Evolutionary conservation across 2,329 filamentous ascomycete genomes (phyloP).

Genomic region (Bisporella sp.): DNA sequence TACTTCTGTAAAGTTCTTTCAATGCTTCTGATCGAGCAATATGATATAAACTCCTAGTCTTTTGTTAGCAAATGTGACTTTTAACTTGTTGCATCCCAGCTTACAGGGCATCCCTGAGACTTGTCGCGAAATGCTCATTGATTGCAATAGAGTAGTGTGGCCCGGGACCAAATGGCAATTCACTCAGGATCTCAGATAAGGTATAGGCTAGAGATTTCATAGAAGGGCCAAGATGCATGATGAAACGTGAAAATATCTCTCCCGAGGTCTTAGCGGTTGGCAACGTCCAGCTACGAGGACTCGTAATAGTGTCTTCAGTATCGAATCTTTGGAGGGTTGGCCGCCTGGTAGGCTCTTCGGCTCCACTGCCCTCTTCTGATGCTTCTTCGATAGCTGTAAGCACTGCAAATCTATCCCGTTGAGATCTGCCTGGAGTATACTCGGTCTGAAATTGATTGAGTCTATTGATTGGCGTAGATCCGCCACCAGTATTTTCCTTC

Average conservation of each 20-base stretch:
- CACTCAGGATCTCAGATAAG: slow-evolving; percentile 78
- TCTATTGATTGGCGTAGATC: slow-evolving; percentile 9
- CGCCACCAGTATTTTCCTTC: slow-evolving; percentile 43
- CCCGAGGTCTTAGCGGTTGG: slow-evolving; percentile 53
- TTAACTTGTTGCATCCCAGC: slow-evolving; percentile 1
- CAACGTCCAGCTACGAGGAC: slow-evolving; percentile 11
- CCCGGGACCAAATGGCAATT: slow-evolving; percentile 70
- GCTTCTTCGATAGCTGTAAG: slow-evolving; percentile 58
- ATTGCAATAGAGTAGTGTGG: slow-evolving; percentile 64
- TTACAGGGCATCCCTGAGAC: slow-evolving; percentile 68
- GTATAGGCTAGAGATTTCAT: slow-evolving; percentile 96
- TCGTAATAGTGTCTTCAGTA: slow-evolving; percentile 16
- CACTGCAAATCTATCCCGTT: slow-evolving; percentile 36
- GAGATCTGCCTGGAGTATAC: slow-evolving; percentile 27
- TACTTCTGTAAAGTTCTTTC: slow-evolving; percentile 70
- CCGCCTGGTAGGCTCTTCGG: slow-evolving; percentile 31
- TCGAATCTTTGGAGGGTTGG: slow-evolving; percentile 12
- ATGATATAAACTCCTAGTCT: slow-evolving; percentile 58
- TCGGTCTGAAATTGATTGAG: neutral
- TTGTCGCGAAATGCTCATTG: slow-evolving; percentile 73
- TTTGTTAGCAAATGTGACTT: slow-evolving; percentile 1
- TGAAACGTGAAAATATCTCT: slow-evolving; percentile 90
- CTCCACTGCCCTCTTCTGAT: slow-evolving; percentile 48
- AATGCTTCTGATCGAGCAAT: slow-evolving; percentile 69
- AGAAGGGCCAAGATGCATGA: slow-evolving; percentile 79